Evolutionary conservation across 139 green algal genomes (phyloP).

Genomic region (Pseudopediastrum boryanum): DNA sequence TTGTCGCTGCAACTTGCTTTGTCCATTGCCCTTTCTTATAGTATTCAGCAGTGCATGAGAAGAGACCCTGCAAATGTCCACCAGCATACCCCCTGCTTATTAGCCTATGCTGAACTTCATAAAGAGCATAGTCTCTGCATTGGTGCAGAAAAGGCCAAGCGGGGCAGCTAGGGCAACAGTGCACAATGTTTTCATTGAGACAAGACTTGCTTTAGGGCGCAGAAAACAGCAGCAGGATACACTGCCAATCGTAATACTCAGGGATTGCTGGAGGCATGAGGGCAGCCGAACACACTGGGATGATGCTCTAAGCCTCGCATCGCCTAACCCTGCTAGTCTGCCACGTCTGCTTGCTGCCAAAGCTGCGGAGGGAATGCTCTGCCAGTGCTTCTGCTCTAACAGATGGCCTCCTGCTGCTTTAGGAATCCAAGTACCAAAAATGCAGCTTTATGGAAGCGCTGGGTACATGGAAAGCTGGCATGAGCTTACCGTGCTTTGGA

Average conservation of each 20-base stretch:
- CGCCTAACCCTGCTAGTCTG: no score
- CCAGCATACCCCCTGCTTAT: not conserved
- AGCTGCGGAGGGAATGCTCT: no score
- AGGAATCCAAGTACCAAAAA: no score
- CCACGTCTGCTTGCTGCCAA: no score
- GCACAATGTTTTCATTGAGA: no score
- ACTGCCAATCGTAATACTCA: not conserved
- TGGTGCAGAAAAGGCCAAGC: no score
- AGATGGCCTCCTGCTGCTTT: no score
- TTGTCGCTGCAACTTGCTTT: not conserved
- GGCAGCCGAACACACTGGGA: not conserved
- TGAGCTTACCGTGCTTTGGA: conserved; percentile 82
- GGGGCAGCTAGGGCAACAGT: no score
- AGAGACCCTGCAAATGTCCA: no score
- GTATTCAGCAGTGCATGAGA: not conserved
- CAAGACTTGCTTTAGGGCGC: no score
- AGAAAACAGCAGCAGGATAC: not conserved
- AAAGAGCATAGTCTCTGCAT: not conserved
- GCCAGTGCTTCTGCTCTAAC: no score
- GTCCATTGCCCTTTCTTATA: not conserved
- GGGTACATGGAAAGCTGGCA: not conserved
- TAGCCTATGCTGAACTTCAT: not conserved
- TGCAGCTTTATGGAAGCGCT: not conserved
- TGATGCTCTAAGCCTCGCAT: not conserved
- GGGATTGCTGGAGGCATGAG: not conserved